These are phyloP conservation scores for Tricholomella constricta DNA, from an alignment of 768 basidiomycete species.

Conservation along the genomic window DNA sequence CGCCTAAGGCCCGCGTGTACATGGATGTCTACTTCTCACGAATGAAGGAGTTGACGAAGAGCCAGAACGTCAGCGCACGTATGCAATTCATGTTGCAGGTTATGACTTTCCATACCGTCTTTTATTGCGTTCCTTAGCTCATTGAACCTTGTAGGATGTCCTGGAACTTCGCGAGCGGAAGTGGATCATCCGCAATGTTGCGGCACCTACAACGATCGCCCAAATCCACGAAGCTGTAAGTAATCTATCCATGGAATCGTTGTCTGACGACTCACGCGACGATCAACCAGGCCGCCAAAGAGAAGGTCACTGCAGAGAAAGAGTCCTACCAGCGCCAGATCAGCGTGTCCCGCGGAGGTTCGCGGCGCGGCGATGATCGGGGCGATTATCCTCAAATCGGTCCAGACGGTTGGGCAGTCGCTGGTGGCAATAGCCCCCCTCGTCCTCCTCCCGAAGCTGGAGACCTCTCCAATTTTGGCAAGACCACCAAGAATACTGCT, in stretches of 20 bases:
- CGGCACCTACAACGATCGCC: constrained; percentile 85
- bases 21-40: constrained; percentile 94
- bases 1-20: constrained; percentile 74
- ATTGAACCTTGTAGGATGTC: constrained; percentile 66
- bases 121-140: constrained; percentile 6
- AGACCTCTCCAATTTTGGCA: constrained; percentile 85
- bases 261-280: not conserved
- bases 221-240: constrained; percentile 84
- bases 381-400: constrained; percentile 56
- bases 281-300: constrained; percentile 68
- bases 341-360: constrained; percentile 88
- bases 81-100: constrained; percentile 98
- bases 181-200: constrained; percentile 77
- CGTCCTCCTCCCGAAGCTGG: constrained; percentile 76
- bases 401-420: constrained; percentile 90
- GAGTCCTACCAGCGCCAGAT: constrained; percentile 59
- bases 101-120: constrained; percentile 10
- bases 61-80: constrained; percentile 74
- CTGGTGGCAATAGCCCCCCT: constrained; percentile 47
- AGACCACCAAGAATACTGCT: constrained; percentile 66
- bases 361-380: constrained; percentile 79
- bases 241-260: constrained; percentile 16
- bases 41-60: constrained; percentile 82
- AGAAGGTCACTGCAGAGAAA: constrained; percentile 67
- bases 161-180: constrained; percentile 83